These are phyloP conservation scores for Agaricus subrufescens DNA, from an alignment of 768 basidiomycete species.

Conservation along the genomic window DNA sequence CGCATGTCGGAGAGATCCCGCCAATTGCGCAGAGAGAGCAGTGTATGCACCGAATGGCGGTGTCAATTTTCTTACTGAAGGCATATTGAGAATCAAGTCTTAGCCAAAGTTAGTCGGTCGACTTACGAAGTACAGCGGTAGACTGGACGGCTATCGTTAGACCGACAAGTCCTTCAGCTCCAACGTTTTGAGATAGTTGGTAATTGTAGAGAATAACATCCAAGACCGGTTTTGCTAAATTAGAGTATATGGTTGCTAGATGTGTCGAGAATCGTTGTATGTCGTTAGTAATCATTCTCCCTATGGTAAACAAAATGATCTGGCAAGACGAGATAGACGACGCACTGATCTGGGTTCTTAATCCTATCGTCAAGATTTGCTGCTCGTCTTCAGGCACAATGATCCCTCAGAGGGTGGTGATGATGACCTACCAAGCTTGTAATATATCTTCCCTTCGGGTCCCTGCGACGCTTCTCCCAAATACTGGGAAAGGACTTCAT, in stretches of 20 bases:
- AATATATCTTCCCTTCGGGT: slow-evolving; percentile 80
- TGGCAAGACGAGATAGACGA: slow-evolving; percentile 4
- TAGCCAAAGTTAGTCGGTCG: neutral
- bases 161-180: slow-evolving; percentile 84
- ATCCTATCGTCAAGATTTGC: slow-evolving; percentile 95
- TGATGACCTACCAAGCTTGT: slow-evolving; percentile 70
- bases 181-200: slow-evolving; percentile 89
- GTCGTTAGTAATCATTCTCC: slow-evolving; percentile 92
- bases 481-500: slow-evolving; percentile 79
- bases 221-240: slow-evolving; percentile 88
- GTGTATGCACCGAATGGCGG: slow-evolving; percentile 92
- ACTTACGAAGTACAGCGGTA: slow-evolving; percentile 76
- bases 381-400: slow-evolving; percentile 21
- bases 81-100: neutral
- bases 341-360: slow-evolving; percentile 91
- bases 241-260: slow-evolving; percentile 90
- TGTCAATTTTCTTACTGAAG: slow-evolving; percentile 79
- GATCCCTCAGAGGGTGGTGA: neutral
- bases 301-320: slow-evolving; percentile 9
- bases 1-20: slow-evolving; percentile 85
- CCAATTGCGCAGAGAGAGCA: slow-evolving; percentile 80
- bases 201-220: slow-evolving; percentile 96
- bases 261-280: slow-evolving; percentile 89
- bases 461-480: slow-evolving; percentile 67
- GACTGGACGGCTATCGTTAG: slow-evolving; percentile 82